phyloP scores from a whole-genome alignment of 306 rosid species.

The Vigna radiata region DNA sequence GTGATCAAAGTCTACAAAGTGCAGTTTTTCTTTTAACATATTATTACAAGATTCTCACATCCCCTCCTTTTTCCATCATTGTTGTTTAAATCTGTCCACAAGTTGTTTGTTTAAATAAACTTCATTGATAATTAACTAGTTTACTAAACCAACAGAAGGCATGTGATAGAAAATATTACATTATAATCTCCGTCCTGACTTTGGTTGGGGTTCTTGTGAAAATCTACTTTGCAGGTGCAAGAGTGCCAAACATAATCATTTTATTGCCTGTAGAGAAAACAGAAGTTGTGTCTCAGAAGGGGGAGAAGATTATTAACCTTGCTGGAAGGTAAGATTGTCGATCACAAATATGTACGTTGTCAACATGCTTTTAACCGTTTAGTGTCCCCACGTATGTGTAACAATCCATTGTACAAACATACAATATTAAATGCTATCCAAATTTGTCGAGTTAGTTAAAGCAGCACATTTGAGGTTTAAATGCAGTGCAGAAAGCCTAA shows the following conservation, averaged over 20 bases:
- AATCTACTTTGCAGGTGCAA: slow-evolving; percentile 66
- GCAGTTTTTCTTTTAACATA: slow-evolving; percentile 35
- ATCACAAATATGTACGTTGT: slow-evolving; percentile 29
- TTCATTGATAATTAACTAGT: slow-evolving; percentile 29
- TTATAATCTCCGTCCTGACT: slow-evolving; percentile 32
- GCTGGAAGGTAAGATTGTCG: slow-evolving; percentile 80
- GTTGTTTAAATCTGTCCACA: slow-evolving; percentile 25
- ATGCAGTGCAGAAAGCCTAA: slow-evolving; percentile 5
- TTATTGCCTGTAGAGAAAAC: slow-evolving; percentile 67
- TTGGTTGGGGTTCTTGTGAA: slow-evolving; percentile 35
- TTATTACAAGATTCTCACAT: slow-evolving; percentile 23
- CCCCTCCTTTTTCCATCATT: neutral
- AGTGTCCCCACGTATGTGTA: slow-evolving; percentile 24
- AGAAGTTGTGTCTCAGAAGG: slow-evolving; percentile 55
- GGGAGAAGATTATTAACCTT: slow-evolving; percentile 65
- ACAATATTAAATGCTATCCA: slow-evolving; percentile 3
- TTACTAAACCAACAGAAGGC: slow-evolving; percentile 14
- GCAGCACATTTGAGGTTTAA: slow-evolving; percentile 9
- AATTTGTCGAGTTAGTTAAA: slow-evolving; percentile 36
- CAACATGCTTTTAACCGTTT: slow-evolving; percentile 30
- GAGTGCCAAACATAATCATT: slow-evolving; percentile 66
- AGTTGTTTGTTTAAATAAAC: slow-evolving; percentile 37
- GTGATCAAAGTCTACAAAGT: slow-evolving; percentile 24
- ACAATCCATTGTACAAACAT: slow-evolving; percentile 24
- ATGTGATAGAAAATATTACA: slow-evolving; percentile 1